Conservation (phyloP, 768 basidiomycete genomes). For the Termitomyces sp. region DNA sequence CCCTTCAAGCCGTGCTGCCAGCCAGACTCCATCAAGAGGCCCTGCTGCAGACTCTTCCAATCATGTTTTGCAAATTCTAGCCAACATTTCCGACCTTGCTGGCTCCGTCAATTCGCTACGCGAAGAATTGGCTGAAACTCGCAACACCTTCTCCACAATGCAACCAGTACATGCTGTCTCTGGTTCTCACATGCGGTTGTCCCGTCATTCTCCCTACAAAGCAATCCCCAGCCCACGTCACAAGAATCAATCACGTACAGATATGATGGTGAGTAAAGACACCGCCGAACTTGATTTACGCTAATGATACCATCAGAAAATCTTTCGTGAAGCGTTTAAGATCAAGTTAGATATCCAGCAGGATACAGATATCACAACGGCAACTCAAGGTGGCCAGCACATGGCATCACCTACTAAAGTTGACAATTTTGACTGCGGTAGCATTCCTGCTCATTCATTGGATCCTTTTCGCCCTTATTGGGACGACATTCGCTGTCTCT, state of each 20-base stretch:
- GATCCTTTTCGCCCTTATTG: not conserved
- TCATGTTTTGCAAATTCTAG: not conserved
- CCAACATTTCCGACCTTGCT: not conserved
- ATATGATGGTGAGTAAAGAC: not conserved
- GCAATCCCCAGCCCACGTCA: not conserved
- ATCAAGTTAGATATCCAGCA: not conserved
- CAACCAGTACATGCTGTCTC: not conserved
- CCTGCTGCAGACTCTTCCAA: not conserved
- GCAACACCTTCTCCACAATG: not conserved
- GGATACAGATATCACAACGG: not conserved
- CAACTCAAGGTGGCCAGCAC: not conserved
- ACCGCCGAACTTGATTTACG: not conserved
- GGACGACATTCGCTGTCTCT: not conserved
- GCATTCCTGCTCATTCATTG: not conserved
- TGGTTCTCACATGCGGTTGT: not conserved
- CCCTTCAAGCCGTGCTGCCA: not conserved
- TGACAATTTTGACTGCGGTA: not conserved
- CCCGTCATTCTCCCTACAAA: not conserved
- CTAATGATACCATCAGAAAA: not conserved
- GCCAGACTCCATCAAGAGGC: not conserved
- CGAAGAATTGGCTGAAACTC: not conserved
- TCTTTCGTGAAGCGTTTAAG: not conserved
- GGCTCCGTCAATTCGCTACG: not conserved
- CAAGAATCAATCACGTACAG: not conserved
- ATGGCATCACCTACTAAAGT: not conserved